These are phyloP conservation scores for Plectranthus barbatus DNA, from an alignment of 257 asterid species.

Conservation along the genomic window DNA sequence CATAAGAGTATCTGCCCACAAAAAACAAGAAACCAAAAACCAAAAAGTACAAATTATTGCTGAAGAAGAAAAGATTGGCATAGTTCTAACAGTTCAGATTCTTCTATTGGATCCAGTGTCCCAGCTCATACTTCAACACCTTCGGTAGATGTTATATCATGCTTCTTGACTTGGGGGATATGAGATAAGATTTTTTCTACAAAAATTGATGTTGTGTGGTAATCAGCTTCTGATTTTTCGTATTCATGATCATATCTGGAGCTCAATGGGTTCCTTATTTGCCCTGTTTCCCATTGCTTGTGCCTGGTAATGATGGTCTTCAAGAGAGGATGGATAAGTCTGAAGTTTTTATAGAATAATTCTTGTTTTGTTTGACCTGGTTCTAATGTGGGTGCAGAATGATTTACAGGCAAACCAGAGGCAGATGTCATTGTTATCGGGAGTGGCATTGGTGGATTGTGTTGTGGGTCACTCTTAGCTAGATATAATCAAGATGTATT, in stretches of 20 bases:
- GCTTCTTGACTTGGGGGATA: neutral
- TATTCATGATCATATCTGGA: neutral
- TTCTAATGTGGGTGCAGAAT: constrained; percentile 39
- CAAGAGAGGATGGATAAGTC: neutral
- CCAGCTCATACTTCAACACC: no score
- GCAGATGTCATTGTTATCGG: constrained; percentile 88
- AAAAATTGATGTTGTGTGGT: neutral
- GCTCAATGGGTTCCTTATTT: neutral
- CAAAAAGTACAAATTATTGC: no score
- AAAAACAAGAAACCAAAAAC: no score
- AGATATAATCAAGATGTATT: constrained; percentile 74
- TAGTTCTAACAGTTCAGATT: no score
- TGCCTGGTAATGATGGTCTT: neutral
- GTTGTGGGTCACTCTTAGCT: constrained; percentile 85
- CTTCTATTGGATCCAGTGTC: no score
- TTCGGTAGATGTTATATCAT: neutral
- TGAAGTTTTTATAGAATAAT: neutral
- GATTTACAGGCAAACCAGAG: constrained; percentile 73
- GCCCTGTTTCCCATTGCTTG: no score
- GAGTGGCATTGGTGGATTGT: constrained; percentile 88
- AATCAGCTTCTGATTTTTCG: neutral
- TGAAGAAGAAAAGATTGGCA: no score
- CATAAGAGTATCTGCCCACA: no score
- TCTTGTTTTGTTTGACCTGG: neutral
- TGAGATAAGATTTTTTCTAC: neutral